Evolutionary conservation across 2,329 filamentous ascomycete genomes (phyloP), one percentile per base, ranked within the genome.

Genomic region (Macrophomina pseudophaseolina): DNA sequence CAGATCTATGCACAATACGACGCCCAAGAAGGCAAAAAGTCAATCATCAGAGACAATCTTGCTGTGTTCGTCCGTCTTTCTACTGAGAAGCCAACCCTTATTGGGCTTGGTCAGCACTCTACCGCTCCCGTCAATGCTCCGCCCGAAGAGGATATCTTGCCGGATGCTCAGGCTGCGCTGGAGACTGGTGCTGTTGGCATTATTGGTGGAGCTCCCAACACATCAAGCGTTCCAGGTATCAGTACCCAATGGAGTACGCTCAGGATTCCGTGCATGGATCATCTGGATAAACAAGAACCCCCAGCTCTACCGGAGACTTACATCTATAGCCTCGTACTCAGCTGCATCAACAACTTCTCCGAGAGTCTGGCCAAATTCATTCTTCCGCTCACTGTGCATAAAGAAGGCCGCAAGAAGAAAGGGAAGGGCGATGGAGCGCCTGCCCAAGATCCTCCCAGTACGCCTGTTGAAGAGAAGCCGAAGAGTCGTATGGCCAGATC

Each of bases 301-400:
- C 93, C 94, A 4, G 72, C 83, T 0, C 87, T 97, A 28, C 95
- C 95, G 0, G 94, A 97, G 68, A 97, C 95, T 0, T 99, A 99
- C 73, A 86, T 97, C 7, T 98, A 97, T 79, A 93, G 91, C 69
- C 83, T 99, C 56, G 91, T 94, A 1, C 81, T 99, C 49, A 91
- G 92, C 2, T 98, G 94, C 74, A 90, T 99, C 68, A 94, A 91
- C 52, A 93, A 90, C 1, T 86, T 99, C 59, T 97, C 94, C 0
- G 95, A 99, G 74, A 93, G 92, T 2, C 83, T 99, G 18, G 95
- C 94, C 35, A 97, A 94, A 75, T 97, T 97, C 71, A 91, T 98
- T 54, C 84, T 99, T 14, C 95, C 95, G 0, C 81, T 99, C 44
- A 97, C 95, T 0, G 92, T 97, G 1, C 90, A 93, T 5, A 83